Base-by-base conservation (phyloP, 2,329 filamentous ascomycete species). In the Ophiostoma novo-ulmi region DNA sequence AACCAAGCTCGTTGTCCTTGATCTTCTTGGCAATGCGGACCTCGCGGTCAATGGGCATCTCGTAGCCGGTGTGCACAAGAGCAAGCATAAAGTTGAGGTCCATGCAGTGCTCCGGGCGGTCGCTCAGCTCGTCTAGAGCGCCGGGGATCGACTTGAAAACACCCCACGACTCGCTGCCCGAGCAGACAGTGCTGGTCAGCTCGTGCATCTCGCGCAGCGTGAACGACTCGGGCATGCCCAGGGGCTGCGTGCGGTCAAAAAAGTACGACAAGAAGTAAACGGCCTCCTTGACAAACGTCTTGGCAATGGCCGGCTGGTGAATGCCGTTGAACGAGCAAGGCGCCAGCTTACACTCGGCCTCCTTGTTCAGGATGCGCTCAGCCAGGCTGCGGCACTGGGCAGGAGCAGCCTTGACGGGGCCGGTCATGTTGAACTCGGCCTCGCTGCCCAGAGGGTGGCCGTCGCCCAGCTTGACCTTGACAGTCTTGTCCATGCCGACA, bases 1-100 rank as follows among this genome's bases (percentile, higher is more conserved):
- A 99, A 55, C 95, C 95, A 76, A 99, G 82, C 83, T 99, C 96
- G 80, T 97, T 97, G 71, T 89, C 89, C 83, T 96, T 94, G 78
- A 99, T 97, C 86, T 97, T 97, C 91, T 99, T 99, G 72, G 94
- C 95, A 78, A 97, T 97, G 85, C 92, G 94, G 75, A 99, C 93
- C 81, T 99, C 95, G 55, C 96, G 87, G 75, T 97, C 92, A 76
- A 98, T 89, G 4, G 94, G 94, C 93, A 99, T 97, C 75, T 98
- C 95, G 77, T 99, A 99, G 3, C 95, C 95, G 6, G 93, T 97
- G 80, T 98, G 94, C 70, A 98, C 83, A 71, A 99, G 84, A 36
- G 92, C 92, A 76, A 97, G 82, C 93, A 97, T 97, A 78, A 98
- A 99, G 83, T 92, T 99, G 76, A 99, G 83, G 80, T 99, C 95